These are phyloP conservation scores for Bruguiera sexangula DNA, from an alignment of 345 rosid species.

Conservation along the genomic window DNA sequence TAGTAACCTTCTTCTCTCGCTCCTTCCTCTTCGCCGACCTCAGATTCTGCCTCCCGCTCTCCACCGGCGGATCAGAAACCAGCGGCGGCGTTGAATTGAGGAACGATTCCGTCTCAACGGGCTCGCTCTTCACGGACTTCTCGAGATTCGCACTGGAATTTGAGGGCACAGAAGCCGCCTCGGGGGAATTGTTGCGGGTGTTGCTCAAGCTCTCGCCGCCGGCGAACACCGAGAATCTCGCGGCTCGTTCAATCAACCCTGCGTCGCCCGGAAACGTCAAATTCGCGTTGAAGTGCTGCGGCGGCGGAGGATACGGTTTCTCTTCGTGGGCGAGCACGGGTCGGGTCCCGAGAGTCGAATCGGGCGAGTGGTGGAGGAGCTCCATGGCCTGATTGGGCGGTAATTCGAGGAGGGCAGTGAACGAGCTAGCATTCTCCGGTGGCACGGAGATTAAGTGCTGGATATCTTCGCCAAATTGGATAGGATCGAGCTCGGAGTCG, in stretches of 20 bases:
- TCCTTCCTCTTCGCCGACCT: constrained; percentile 49
- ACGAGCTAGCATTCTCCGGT: constrained; percentile 44
- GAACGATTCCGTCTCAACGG: constrained; percentile 33
- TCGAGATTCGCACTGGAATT: constrained; percentile 31
- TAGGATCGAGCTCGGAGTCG: constrained; percentile 37
- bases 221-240: constrained; percentile 37
- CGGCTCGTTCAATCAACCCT: constrained; percentile 35
- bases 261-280: constrained; percentile 33
- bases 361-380: constrained; percentile 56
- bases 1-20: constrained; percentile 51
- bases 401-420: constrained; percentile 59
- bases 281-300: constrained; percentile 24
- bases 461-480: constrained; percentile 52
- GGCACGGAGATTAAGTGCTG: constrained; percentile 41
- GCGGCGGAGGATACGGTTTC: constrained; percentile 4
- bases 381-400: constrained; percentile 51
- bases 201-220: constrained; percentile 23
- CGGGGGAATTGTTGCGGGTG: constrained; percentile 22
- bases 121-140: constrained; percentile 45
- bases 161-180: constrained; percentile 30
- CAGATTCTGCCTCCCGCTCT: constrained; percentile 22
- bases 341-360: constrained; percentile 28
- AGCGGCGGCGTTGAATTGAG: constrained; percentile 27
- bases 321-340: background rate
- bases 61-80: constrained; percentile 35